Percentiles rank a stretch among this genome's conserved stretches.
These are phyloP conservation scores for Mycosphaerella sp. DNA, from an alignment of 2,329 filamentous ascomycete genomes.

Conservation along the genomic window DNA sequence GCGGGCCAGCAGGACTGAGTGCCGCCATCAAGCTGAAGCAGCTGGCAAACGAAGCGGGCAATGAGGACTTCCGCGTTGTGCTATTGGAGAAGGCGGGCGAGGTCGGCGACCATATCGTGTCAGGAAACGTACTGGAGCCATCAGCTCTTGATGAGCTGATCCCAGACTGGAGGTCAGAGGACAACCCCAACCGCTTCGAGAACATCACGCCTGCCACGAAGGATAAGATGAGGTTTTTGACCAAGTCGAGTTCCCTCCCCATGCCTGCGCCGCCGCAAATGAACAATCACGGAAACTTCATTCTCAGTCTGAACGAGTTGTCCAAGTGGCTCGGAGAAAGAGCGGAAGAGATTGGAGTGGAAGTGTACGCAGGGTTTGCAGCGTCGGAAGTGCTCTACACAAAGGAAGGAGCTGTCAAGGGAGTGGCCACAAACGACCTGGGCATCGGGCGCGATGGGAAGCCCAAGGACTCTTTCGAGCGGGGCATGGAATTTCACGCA, in stretches of 20 bases:
- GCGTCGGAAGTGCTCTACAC: slow-evolving; percentile 88
- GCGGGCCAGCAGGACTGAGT: slow-evolving; percentile 86
- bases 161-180: slow-evolving; percentile 85
- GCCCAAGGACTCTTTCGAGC: slow-evolving; percentile 84
- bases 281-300: slow-evolving; percentile 97
- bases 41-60: slow-evolving; percentile 85
- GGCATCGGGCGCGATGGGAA: slow-evolving; percentile 76
- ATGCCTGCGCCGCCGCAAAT: slow-evolving; percentile 91
- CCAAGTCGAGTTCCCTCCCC: slow-evolving; percentile 69
- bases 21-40: slow-evolving; percentile 95
- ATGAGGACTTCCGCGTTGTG: slow-evolving; percentile 91
- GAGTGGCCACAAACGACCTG: slow-evolving; percentile 92
- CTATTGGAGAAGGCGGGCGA: slow-evolving; percentile 94
- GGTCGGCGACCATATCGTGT: slow-evolving; percentile 89
- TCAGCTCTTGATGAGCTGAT: slow-evolving; percentile 81
- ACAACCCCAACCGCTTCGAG: slow-evolving; percentile 82
- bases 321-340: slow-evolving; percentile 93
- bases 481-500: slow-evolving; percentile 98
- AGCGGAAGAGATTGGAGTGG: slow-evolving; percentile 93
- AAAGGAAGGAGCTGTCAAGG: slow-evolving; percentile 78
- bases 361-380: slow-evolving; percentile 93
- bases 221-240: slow-evolving; percentile 93
- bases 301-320: slow-evolving; percentile 90
- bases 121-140: slow-evolving; percentile 90
- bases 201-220: slow-evolving; percentile 74